These are phyloP conservation scores for Solanum rostratum DNA, from an alignment of 257 asterid genomes.

Conservation along the genomic window DNA sequence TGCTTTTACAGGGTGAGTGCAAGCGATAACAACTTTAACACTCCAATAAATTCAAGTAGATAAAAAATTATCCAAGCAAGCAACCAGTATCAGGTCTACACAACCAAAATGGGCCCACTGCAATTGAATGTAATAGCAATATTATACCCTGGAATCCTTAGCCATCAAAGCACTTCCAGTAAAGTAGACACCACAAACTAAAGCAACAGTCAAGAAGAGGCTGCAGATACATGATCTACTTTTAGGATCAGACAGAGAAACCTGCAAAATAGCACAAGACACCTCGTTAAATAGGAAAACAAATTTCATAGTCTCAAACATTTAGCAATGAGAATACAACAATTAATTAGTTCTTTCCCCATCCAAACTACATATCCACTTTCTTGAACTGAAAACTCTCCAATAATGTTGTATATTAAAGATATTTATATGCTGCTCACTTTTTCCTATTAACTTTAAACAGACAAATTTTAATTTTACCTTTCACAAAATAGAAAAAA, in stretches of 20 bases:
- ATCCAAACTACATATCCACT: neutral
- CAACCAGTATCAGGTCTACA: neutral
- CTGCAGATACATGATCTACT: conserved; percentile 43
- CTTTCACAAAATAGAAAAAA: neutral
- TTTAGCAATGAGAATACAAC: neutral
- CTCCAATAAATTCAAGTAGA: neutral
- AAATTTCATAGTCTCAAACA: neutral
- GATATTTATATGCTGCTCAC: neutral
- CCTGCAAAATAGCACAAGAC: conserved; percentile 26
- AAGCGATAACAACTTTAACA: neutral
- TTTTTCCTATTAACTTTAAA: neutral
- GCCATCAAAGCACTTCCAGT: conserved; percentile 41
- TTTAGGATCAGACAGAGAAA: conserved; percentile 33
- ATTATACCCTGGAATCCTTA: conserved; percentile 33
- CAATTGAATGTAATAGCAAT: neutral
- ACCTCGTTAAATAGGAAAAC: neutral
- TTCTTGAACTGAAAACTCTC: neutral
- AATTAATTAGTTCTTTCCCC: neutral
- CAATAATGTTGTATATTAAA: neutral
- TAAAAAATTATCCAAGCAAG: neutral
- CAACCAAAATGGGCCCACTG: neutral
- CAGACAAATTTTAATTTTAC: neutral
- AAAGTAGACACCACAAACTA: conserved; percentile 56
- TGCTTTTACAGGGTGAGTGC: neutral
- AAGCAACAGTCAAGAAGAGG: conserved; percentile 31